These are phyloP conservation scores for Gastrolobium bilobum DNA, from an alignment of 306 rosid genomes.

Conservation along the genomic window DNA sequence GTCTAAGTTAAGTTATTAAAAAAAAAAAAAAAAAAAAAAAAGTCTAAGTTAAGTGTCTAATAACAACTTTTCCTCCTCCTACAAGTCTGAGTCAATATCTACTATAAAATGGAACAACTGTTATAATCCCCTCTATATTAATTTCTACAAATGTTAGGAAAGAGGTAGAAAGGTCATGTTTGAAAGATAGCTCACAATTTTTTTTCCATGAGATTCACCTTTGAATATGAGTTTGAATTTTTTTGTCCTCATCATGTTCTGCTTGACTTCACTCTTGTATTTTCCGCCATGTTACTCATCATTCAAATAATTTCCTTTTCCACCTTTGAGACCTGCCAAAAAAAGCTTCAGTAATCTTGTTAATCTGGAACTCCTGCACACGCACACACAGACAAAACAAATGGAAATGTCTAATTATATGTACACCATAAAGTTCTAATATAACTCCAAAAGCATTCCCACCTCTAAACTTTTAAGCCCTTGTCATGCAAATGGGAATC, in stretches of 20 bases:
- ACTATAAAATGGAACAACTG: conserved; percentile 2
- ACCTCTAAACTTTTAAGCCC: conserved; percentile 21
- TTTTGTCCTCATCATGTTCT: conserved; percentile 40
- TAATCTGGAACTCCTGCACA: conserved; percentile 36
- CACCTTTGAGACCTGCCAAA: conserved; percentile 25
- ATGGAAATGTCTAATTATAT: neutral
- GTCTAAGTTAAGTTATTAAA: neutral
- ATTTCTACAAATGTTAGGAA: conserved; percentile 30
- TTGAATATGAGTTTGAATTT: conserved; percentile 36
- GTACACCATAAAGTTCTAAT: neutral
- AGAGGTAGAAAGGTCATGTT: conserved; percentile 30
- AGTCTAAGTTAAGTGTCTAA: conserved; percentile 11
- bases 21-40: no score
- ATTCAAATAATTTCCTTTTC: conserved; percentile 37
- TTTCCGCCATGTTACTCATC: conserved; percentile 41
- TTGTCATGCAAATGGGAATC: conserved; percentile 46
- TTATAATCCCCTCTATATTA: neutral
- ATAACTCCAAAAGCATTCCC: conserved; percentile 44
- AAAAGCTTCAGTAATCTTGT: conserved; percentile 28
- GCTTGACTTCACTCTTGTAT: conserved; percentile 38
- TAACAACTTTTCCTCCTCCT: conserved; percentile 2
- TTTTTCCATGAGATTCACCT: neutral
- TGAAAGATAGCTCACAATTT: conserved; percentile 21
- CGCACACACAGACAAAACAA: neutral
- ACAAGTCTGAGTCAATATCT: neutral